phyloP scores from a whole-genome alignment of 208 protist genomes.

The Tritrichomonas musculus region DNA sequence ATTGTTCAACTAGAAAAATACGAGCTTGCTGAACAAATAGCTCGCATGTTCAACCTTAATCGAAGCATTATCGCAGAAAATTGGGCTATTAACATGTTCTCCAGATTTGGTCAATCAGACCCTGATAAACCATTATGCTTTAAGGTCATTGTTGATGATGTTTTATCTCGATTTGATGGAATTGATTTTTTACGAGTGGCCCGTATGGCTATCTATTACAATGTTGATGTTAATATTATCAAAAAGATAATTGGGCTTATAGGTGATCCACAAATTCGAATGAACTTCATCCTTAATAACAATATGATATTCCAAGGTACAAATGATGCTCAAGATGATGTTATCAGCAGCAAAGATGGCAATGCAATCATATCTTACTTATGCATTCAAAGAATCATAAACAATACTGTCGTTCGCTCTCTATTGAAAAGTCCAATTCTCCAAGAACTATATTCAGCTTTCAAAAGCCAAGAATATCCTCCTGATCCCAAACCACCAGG shows the following conservation, averaged over 20 bases:
- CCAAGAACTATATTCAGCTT: neutral
- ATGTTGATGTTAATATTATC: neutral
- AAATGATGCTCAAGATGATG: neutral
- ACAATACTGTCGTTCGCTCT: neutral
- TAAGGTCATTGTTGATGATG: too few relatives aligned
- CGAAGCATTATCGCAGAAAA: neutral
- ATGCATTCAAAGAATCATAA: neutral
- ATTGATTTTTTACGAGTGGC: neutral
- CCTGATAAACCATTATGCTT: neutral
- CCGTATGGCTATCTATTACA: neutral
- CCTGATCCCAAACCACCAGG: neutral
- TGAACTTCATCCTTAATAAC: neutral
- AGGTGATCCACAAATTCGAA: neutral
- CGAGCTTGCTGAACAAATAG: neutral
- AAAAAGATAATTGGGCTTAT: neutral
- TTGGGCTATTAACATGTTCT: neutral
- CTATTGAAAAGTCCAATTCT: neutral
- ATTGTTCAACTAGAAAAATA: neutral
- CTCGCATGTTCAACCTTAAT: neutral
- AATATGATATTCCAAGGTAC: neutral
- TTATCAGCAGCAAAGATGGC: neutral
- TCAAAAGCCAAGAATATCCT: neutral
- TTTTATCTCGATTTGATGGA: too few relatives aligned
- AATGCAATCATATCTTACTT: neutral
- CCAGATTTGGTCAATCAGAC: neutral